phyloP scores from a whole-genome alignment of 2,329 filamentous ascomycete genomes.

The Fonsecaea nubica region DNA sequence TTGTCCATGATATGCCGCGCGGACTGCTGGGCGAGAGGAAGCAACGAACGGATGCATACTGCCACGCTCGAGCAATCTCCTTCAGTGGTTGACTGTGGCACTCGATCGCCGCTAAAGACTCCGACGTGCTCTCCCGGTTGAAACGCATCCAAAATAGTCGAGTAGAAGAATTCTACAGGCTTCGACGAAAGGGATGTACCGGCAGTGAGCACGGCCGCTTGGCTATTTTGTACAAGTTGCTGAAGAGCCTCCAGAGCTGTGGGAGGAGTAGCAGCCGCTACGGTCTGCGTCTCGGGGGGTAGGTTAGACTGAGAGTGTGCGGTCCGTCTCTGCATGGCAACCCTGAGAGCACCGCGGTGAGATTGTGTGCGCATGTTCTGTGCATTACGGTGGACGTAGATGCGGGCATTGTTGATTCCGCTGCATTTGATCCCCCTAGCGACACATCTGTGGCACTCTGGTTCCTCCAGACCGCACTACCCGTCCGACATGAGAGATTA shows the following conservation, averaged over 20 bases:
- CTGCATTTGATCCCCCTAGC: constrained; percentile 13
- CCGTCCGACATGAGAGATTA: background rate
- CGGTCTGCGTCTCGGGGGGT: background rate
- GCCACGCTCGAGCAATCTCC: constrained; percentile 10
- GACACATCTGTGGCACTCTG: constrained; percentile 11
- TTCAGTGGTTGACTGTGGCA: background rate
- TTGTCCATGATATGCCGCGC: constrained; percentile 10
- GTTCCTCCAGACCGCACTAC: constrained; percentile 13
- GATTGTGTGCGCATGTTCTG: constrained; percentile 6
- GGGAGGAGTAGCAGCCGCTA: background rate
- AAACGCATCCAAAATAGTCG: constrained; percentile 14
- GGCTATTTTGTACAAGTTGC: background rate
- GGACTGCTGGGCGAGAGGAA: constrained; percentile 5
- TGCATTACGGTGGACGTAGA: constrained; percentile 13
- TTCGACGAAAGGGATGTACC: background rate
- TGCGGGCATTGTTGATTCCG: constrained; percentile 2
- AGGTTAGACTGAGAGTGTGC: background rate
- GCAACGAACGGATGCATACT: constrained; percentile 12
- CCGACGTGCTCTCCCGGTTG: background rate
- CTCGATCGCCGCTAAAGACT: constrained; percentile 15
- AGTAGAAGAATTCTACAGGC: constrained; percentile 15
- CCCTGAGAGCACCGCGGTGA: constrained; percentile 12
- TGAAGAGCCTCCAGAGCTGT: background rate
- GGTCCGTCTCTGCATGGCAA: constrained; percentile 4
- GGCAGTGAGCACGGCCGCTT: background rate